phyloP scores from a whole-genome alignment of 768 basidiomycete species.

The Rhodosporidiobolus sp. region DNA sequence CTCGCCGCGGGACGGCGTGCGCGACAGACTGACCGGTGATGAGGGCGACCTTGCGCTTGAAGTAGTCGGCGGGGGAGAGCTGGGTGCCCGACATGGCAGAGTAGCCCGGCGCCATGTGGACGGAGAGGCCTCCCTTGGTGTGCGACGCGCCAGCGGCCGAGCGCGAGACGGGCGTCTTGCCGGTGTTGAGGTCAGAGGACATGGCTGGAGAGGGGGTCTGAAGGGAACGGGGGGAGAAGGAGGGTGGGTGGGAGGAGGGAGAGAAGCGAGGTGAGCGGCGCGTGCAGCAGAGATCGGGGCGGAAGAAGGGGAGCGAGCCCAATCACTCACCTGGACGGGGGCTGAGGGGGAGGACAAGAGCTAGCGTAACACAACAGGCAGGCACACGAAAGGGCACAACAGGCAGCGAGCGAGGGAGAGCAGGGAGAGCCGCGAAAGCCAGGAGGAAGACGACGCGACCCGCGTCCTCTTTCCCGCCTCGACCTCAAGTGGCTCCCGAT shows the following conservation, averaged over 20 bases:
- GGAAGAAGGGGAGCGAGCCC: too few relatives aligned
- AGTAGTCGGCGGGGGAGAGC: conserved; percentile 62
- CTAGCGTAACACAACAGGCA: too few relatives aligned
- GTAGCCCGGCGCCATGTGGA: conserved; percentile 20
- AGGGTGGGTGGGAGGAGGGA: not conserved
- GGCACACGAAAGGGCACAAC: too few relatives aligned
- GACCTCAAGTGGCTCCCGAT: too few relatives aligned
- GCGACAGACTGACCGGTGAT: conserved; percentile 67
- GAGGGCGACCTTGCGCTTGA: conserved; percentile 86
- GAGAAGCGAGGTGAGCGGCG: not conserved
- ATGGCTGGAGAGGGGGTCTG: not conserved
- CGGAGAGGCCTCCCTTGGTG: conserved; percentile 30
- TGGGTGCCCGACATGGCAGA: conserved; percentile 11
- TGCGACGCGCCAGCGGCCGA: not conserved
- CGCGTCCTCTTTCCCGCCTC: too few relatives aligned
- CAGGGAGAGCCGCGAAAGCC: too few relatives aligned
- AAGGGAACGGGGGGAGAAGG: not conserved
- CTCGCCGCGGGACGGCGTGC: not conserved
- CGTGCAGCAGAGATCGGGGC: not conserved
- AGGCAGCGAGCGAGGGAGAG: too few relatives aligned
- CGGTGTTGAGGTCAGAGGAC: conserved; percentile 26
- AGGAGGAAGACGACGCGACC: too few relatives aligned
- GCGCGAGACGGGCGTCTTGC: conserved; percentile 17
- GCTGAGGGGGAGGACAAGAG: too few relatives aligned
- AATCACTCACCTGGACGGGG: too few relatives aligned